Evolutionary conservation across 176 grass and related monocot species (phyloP), one percentile per base, ranked within the genome.

Genomic region (Avena sativa): DNA sequence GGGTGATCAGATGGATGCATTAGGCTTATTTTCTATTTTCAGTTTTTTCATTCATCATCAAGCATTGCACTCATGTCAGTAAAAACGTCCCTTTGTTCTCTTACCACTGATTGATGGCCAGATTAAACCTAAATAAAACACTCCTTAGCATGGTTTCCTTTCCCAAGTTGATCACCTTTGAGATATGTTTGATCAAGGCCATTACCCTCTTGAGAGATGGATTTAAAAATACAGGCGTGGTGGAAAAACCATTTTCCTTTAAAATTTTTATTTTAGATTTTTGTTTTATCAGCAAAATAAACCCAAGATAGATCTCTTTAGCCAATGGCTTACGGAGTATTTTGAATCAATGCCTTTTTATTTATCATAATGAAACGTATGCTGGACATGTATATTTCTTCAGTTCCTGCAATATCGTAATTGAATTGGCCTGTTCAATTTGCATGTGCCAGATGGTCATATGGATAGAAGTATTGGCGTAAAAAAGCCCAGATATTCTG

Each of bases 401-500:
- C 4, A 85, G 7, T 63, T 87, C 57, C 38, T 81, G 13, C 69
- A 57, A 56, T 63, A 50, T 51, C 9, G 36, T 23, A 53, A 9
- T 40, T 83, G 28, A 67, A 21, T 40, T 80, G 76, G 1, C 53
- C n/a, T 85, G 70, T 87, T 82, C 69, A 32, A 63, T 43, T 94
- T 92, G 25, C 16, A 84, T 71, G 30, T 92, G 40, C 12, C 92
- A 94, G 97, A 94, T 82, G 71, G 82, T 72, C 92, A 94, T 82
- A 76, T 90, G 74, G 94, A 99, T 93, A 94, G 97, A 89, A 96
- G 94, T 64, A 52, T 99, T 30, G 94, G 97, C 12, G 87, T 92
- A 47, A 99, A 99, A 89, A 99, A 99, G 64, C 97, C 97, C 32
- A 94, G 93, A 82, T 92, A 89, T 92, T 96, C 97, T 73, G 89